These are phyloP conservation scores for Mycosphaerelloides madeirae DNA, from an alignment of 2,329 filamentous ascomycete genomes.

Conservation along the genomic window DNA sequence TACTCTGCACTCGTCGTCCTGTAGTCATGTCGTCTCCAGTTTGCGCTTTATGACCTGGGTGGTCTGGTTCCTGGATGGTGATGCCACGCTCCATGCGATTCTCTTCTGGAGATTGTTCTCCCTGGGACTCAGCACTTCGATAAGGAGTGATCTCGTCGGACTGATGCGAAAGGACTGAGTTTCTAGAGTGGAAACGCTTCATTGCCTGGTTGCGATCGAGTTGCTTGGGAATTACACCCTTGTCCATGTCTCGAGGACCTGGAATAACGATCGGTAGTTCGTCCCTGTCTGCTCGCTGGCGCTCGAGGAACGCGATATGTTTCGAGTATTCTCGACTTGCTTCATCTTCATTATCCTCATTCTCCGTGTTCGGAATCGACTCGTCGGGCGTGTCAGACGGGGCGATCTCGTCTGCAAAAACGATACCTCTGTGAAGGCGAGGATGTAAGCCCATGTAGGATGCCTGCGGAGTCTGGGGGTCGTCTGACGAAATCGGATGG, in stretches of 20 bases:
- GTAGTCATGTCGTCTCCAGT: conserved; percentile 16
- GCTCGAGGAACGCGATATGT: conserved; percentile 82
- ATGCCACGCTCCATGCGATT: conserved; percentile 37
- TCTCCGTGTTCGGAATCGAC: conserved; percentile 48
- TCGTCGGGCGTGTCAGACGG: conserved; percentile 31
- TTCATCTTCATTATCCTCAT: conserved; percentile 31
- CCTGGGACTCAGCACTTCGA: conserved; percentile 18
- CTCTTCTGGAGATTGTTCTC: conserved; percentile 7
- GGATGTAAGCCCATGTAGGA: conserved; percentile 27
- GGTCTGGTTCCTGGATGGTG: conserved; percentile 61
- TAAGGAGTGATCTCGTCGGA: conserved; percentile 6
- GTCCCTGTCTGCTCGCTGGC: conserved; percentile 62
- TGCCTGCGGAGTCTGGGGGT: conserved; percentile 3
- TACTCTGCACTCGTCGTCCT: conserved; percentile 15
- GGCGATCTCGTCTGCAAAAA: conserved; percentile 62
- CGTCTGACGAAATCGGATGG: conserved; percentile 1
- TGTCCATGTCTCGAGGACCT: conserved; percentile 83
- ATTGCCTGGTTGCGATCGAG: conserved; percentile 45
- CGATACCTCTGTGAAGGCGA: conserved; percentile 49
- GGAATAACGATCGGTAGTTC: conserved; percentile 83
- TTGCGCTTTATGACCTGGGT: conserved; percentile 31
- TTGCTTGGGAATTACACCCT: conserved; percentile 65
- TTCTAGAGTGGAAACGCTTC: conserved; percentile 28
- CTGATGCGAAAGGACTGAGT: conserved; percentile 6
- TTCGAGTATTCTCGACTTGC: conserved; percentile 45